Base-by-base conservation (phyloP, 1,284 basidiomycete species). In the Ustilago esculenta region DNA sequence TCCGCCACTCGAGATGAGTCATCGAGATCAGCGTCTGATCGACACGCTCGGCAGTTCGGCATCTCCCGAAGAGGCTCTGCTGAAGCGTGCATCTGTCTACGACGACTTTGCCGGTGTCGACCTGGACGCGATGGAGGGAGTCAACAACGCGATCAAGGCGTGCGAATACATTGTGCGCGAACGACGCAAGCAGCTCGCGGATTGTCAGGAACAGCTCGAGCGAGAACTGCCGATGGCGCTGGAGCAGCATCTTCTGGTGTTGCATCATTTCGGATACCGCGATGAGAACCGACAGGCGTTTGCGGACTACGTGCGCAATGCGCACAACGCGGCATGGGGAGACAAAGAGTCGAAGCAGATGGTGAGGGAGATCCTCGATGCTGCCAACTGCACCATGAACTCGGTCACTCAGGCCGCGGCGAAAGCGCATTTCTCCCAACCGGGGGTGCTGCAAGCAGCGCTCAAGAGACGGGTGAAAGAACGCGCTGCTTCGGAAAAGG, bases 111-210 rank as follows among this genome's bases (percentile, higher is more conserved):
- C 60, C 37, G 67, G 67, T 4, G 67, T 70, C 25, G 67, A 70
- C 20, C 48, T 70, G 20, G 53, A 53, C 21, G 47, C 60, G 12
- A 60, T 70, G 60, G 34, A 64, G 36, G 67, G 67, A 29, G 67
- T 70, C 44, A 65, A 65, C 60, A 70, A 70, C 21, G 89, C 92
- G 1, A 90, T 91, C 87, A 92, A 91, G 78, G 92, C 92, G 4
- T 97, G 93, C 82, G 91, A 95, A 73, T 88, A 92, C 74, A 95
- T 97, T 72, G 90, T 94, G 47, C 83, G 87, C 55, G 91, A 92
- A 71, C 90, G 93, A 43, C 86, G 86, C 48, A 86, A 85, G 54
- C 93, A 96, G 78, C 85, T 92, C 35, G 86, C 89, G 18, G 88
- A 89, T 40, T 95, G 92, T 82, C 89, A 89, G 75, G 83, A 84